These are phyloP conservation scores for Ophiostoma sp. DNA, from an alignment of 2,329 filamentous ascomycete species.

Conservation along the genomic window DNA sequence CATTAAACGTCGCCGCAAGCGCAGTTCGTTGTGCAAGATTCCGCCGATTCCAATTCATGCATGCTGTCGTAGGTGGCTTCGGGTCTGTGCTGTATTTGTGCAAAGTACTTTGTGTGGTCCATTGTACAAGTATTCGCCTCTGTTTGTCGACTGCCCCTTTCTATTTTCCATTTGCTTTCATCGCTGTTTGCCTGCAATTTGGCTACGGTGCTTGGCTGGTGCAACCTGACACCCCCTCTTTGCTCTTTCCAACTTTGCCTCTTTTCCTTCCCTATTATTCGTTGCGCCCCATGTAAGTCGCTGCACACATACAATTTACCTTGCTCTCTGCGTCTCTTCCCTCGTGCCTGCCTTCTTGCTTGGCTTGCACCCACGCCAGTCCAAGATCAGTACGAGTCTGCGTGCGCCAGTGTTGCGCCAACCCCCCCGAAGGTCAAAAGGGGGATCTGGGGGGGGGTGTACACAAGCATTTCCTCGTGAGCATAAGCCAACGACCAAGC, in stretches of 20 bases:
- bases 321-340: neutral
- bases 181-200: neutral
- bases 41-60: neutral
- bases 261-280: neutral
- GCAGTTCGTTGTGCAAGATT: neutral
- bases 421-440: neutral
- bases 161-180: neutral
- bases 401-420: conserved; percentile 1
- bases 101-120: neutral
- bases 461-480: neutral
- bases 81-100: neutral
- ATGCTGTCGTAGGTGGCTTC: neutral
- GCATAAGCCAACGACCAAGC: neutral
- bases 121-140: no score
- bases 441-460: neutral
- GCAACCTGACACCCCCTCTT: conserved; percentile 4
- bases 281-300: neutral
- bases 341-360: neutral
- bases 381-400: neutral
- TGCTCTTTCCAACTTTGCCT: neutral
- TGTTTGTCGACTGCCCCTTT: neutral
- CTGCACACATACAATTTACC: neutral
- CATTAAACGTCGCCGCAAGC: neutral
- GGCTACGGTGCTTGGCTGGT: conserved; percentile 1
- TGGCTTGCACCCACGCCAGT: neutral